Evolutionary conservation across 805 yeast species (phyloP).

Genomic region (Metschnikowia similis): DNA sequence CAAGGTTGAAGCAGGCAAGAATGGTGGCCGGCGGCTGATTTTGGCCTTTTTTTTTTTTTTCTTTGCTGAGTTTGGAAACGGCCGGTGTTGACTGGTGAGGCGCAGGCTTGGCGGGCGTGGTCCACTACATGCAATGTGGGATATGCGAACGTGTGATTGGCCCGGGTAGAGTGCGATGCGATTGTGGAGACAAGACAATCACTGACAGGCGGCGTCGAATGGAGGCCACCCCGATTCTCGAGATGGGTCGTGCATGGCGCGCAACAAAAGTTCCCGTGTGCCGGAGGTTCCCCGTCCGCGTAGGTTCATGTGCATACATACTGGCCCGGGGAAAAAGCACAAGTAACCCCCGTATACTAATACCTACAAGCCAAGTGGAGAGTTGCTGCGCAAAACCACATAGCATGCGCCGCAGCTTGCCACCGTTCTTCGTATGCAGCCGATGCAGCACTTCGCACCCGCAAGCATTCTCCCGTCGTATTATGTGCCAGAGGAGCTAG

Average conservation of each 20-base stretch:
- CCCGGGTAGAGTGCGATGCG: slow-evolving; percentile 2
- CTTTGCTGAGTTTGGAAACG: background rate
- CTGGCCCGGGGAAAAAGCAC: background rate
- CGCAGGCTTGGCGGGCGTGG: background rate
- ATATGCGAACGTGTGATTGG: slow-evolving; percentile 3
- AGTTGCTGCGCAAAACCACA: background rate
- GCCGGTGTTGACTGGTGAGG: background rate
- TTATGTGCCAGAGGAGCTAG: too few relatives aligned
- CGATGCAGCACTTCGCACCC: background rate
- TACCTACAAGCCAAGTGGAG: background rate
- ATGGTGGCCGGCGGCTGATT: too few relatives aligned
- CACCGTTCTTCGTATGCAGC: background rate
- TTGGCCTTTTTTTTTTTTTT: background rate
- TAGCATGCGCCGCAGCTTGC: background rate
- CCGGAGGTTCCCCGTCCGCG: background rate
- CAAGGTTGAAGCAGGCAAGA: background rate
- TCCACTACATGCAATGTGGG: background rate
- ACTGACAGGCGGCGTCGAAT: slow-evolving; percentile 1
- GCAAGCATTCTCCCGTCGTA: background rate
- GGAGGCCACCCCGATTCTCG: background rate
- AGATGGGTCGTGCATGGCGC: background rate
- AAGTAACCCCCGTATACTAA: background rate
- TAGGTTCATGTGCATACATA: background rate
- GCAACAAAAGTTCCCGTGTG: background rate
- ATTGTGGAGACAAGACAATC: slow-evolving; percentile 4